Percentiles rank a stretch among this genome's conserved stretches.
These are phyloP conservation scores for Polytolypa hystricis DNA, from an alignment of 2,329 filamentous ascomycete genomes.

Conservation along the genomic window DNA sequence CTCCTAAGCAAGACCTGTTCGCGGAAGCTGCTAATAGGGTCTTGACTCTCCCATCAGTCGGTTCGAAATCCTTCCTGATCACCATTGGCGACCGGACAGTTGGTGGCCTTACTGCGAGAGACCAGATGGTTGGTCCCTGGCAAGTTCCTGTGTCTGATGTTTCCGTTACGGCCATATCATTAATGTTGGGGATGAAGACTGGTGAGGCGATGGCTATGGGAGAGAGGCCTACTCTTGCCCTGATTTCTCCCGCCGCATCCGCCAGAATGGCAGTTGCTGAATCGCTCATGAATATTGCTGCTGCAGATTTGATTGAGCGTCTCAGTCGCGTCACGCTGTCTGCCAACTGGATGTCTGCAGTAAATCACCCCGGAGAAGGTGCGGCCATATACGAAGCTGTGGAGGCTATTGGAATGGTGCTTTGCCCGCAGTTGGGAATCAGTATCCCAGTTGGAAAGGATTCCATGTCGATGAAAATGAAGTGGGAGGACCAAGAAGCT, in stretches of 20 bases:
- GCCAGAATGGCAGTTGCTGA: conserved; percentile 95
- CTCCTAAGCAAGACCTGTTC: conserved; percentile 40
- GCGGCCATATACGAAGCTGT: conserved; percentile 90
- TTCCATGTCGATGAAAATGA: conserved; percentile 97
- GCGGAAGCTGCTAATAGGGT: conserved; percentile 68
- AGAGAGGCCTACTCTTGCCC: conserved; percentile 75
- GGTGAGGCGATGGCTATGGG: conserved; percentile 99
- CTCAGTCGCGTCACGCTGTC: conserved; percentile 75
- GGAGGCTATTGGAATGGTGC: conserved; percentile 79
- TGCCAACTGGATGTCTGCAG: conserved; percentile 99
- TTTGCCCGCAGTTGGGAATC: conserved; percentile 82
- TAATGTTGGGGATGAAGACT: conserved; percentile 59
- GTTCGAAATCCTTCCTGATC: conserved; percentile 95
- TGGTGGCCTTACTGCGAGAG: conserved; percentile 74
- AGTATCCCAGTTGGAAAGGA: conserved; percentile 96
- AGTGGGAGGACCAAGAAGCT: conserved; percentile 65
- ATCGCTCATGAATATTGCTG: conserved; percentile 83
- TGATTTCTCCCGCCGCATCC: conserved; percentile 82
- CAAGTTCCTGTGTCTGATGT: conserved; percentile 90
- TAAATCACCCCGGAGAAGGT: conserved; percentile 82
- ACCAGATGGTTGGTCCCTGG: conserved; percentile 96
- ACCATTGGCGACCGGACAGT: conserved; percentile 92
- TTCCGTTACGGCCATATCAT: conserved; percentile 77
- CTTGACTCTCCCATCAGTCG: conserved; percentile 74
- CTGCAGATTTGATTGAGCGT: conserved; percentile 61